These are phyloP conservation scores for Pestalotiopsis sp. DNA, from an alignment of 2,329 filamentous ascomycete species.

Conservation along the genomic window DNA sequence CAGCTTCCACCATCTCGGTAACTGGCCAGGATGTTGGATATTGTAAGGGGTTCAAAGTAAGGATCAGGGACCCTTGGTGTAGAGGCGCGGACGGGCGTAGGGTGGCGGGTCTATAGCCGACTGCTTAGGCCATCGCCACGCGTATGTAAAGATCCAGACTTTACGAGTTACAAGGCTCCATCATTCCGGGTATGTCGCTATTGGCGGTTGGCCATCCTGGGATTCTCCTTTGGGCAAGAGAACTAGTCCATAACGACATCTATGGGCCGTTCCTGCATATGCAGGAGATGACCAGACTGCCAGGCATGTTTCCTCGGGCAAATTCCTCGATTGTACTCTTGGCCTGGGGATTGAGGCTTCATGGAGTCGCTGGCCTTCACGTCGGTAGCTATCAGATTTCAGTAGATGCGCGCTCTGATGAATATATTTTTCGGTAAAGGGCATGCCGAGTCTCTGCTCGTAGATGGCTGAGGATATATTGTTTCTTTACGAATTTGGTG, in stretches of 20 bases:
- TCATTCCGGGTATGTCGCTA: neutral
- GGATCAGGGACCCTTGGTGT: neutral
- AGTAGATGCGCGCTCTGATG: neutral
- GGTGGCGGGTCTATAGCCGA: neutral
- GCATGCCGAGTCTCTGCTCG: too few relatives aligned
- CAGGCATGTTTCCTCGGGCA: neutral
- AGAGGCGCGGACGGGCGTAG: neutral
- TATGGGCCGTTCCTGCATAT: neutral
- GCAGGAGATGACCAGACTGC: neutral
- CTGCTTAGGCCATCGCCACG: neutral
- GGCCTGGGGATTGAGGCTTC: neutral
- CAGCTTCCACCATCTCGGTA: neutral
- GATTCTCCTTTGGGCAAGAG: neutral
- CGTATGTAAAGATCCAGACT: neutral
- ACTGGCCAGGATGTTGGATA: neutral
- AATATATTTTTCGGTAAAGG: neutral
- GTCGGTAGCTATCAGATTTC: neutral
- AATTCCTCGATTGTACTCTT: neutral
- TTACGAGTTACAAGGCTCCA: neutral
- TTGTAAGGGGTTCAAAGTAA: neutral
- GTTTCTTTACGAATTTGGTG: too few relatives aligned
- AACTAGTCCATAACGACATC: neutral
- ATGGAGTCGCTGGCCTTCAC: neutral
- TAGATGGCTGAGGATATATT: too few relatives aligned
- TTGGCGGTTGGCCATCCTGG: neutral